phyloP scores from a whole-genome alignment of 768 basidiomycete genomes.

The Lentinula sp. region DNA sequence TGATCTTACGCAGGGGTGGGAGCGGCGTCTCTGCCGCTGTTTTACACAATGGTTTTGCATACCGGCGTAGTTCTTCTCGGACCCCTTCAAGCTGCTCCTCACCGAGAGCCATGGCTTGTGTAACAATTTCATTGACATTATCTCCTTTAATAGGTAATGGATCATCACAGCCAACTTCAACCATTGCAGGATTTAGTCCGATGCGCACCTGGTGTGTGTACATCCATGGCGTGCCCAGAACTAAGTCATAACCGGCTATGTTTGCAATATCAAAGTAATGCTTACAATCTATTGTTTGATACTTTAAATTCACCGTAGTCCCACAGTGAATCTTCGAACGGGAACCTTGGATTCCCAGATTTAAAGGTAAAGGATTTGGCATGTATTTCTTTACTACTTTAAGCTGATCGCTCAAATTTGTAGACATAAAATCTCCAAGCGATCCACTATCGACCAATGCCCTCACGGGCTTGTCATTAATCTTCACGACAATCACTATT shows the following conservation, averaged over 20 bases:
- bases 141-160: slow-evolving; percentile 5
- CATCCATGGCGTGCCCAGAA: slow-evolving; percentile 12
- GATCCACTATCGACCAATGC: slow-evolving; percentile 34
- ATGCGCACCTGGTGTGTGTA: slow-evolving; percentile 9
- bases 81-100: slow-evolving; percentile 2
- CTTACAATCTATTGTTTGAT: slow-evolving; percentile 25
- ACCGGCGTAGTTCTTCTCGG: slow-evolving; percentile 7
- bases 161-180: neutral
- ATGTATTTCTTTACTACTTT: slow-evolving; percentile 18
- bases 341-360: slow-evolving; percentile 34
- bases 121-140: too few relatives aligned
- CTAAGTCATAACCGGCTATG: slow-evolving; percentile 19
- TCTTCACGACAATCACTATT: slow-evolving; percentile 18
- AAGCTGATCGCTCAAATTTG: slow-evolving; percentile 27
- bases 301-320: slow-evolving; percentile 17
- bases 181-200: slow-evolving; percentile 6
- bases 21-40: slow-evolving; percentile 9
- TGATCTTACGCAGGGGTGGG: too few relatives aligned
- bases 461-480: slow-evolving; percentile 23
- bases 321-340: slow-evolving; percentile 26
- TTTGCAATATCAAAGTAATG: too few relatives aligned
- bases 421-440: slow-evolving; percentile 30
- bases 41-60: slow-evolving; percentile 12
- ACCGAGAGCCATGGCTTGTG: too few relatives aligned
- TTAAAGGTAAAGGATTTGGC: slow-evolving; percentile 24